Evolutionary conservation across 352 stramenopile species (phyloP).

Genomic region (Stephanocyclus meneghinianus): DNA sequence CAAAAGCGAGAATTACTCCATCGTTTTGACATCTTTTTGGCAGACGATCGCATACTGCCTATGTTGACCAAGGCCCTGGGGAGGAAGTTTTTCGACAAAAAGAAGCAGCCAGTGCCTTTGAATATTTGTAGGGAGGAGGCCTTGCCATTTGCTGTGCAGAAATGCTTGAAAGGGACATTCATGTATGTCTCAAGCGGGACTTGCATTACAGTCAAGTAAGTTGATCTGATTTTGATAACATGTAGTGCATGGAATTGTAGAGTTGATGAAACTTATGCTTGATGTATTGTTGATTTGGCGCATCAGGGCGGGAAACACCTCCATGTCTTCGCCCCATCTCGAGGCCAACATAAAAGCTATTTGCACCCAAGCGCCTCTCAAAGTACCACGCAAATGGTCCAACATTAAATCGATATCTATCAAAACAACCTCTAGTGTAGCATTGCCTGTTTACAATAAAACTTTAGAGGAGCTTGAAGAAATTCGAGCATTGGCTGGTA

Average conservation of each 20-base stretch:
- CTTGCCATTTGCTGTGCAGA: constrained; percentile 77
- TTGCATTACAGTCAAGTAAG: constrained; percentile 89
- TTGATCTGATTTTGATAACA: constrained; percentile 10
- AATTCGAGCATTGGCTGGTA: constrained; percentile 54
- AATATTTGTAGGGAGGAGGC: constrained; percentile 70
- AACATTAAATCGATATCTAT: constrained; percentile 90
- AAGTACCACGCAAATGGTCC: constrained; percentile 88
- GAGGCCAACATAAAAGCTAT: constrained; percentile 66
- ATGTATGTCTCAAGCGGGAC: constrained; percentile 87
- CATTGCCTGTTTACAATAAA: constrained; percentile 90
- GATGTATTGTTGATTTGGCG: background rate
- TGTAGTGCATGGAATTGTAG: background rate
- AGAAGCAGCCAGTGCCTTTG: constrained; percentile 84
- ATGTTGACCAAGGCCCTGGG: constrained; percentile 85
- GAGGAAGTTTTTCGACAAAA: constrained; percentile 83
- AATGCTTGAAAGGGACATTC: constrained; percentile 79
- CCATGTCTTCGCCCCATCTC: constrained; percentile 56
- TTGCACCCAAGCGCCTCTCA: constrained; percentile 43
- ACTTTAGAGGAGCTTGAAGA: constrained; percentile 67
- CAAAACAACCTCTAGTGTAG: constrained; percentile 87
- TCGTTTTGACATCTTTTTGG: constrained; percentile 85
- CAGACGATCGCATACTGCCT: constrained; percentile 86
- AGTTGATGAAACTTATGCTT: background rate
- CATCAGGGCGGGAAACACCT: constrained; percentile 62
- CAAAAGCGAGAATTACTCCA: constrained; percentile 69